Conservation (phyloP, 2,329 filamentous ascomycete species). For the Fusarium nisikadoi region DNA sequence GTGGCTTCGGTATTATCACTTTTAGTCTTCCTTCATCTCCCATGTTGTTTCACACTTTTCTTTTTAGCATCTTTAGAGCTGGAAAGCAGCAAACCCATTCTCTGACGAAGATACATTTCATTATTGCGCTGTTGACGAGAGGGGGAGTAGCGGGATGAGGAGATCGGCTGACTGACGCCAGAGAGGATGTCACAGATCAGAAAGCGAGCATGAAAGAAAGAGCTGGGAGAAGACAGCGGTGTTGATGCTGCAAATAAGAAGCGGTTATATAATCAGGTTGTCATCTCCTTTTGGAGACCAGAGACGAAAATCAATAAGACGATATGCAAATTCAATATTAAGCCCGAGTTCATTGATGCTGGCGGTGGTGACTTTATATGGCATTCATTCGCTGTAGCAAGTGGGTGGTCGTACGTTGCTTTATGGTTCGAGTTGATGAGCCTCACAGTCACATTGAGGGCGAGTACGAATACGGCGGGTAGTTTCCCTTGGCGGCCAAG, state of each 20-base stretch:
- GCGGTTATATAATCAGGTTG: conserved; percentile 44
- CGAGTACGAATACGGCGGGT: conserved; percentile 42
- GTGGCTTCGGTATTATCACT: conserved; percentile 39
- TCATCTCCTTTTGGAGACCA: conserved; percentile 43
- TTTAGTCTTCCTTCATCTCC: conserved; percentile 36
- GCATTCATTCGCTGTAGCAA: neutral
- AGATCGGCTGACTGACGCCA: neutral
- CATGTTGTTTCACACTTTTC: conserved; percentile 36
- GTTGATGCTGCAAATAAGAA: conserved; percentile 37
- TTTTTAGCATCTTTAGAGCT: conserved; percentile 46
- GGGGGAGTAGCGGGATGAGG: neutral
- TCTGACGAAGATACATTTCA: conserved; percentile 42
- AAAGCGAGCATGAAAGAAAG: conserved; percentile 20
- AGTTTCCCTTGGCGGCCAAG: conserved; percentile 13
- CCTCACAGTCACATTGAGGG: neutral
- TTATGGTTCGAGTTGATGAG: conserved; percentile 4
- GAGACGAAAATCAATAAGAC: conserved; percentile 41
- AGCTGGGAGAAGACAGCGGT: conserved; percentile 7
- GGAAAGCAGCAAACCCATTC: conserved; percentile 44
- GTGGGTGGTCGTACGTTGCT: neutral
- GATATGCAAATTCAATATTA: conserved; percentile 24
- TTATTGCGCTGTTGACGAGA: conserved; percentile 24
- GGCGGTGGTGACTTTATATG: neutral
- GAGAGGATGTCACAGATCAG: neutral
- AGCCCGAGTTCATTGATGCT: neutral